A percentile compares a stretch with the other conserved stretches of the same genome.
Evolutionary conservation across 257 asterid genomes (phyloP).

Genomic region (Catharanthus roseus): DNA sequence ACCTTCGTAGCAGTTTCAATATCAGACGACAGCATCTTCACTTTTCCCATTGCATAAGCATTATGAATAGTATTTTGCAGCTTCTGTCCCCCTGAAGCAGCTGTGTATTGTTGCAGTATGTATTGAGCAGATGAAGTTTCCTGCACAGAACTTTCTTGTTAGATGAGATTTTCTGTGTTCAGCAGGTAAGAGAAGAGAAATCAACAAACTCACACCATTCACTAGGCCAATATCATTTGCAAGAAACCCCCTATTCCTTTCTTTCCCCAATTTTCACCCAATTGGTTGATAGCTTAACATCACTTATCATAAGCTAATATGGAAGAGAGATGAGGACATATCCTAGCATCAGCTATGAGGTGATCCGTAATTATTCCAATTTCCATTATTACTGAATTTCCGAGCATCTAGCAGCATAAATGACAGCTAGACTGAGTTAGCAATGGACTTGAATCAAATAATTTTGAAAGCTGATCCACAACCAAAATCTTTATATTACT

Average conservation of each 20-base stretch:
- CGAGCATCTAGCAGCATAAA: neutral
- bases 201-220: neutral
- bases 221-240: neutral
- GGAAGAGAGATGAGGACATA: neutral
- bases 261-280: neutral
- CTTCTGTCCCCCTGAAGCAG: conserved; percentile 79
- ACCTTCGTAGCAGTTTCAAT: conserved; percentile 77
- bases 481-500: neutral
- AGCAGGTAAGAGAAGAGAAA: neutral
- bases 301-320: neutral
- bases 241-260: neutral
- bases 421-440: neutral
- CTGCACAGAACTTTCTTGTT: conserved; percentile 26
- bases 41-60: conserved; percentile 79
- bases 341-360: neutral
- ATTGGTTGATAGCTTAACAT: neutral
- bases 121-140: conserved; percentile 81
- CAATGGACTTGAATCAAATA: neutral
- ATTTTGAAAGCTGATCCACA: neutral
- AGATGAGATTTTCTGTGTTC: neutral
- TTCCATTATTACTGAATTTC: neutral
- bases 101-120: conserved; percentile 72
- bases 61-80: conserved; percentile 56
- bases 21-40: conserved; percentile 68
- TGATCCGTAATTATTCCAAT: neutral